Conservation (phyloP, 2,329 filamentous ascomycete genomes). For the Ophiocordyceps unilateralis region DNA sequence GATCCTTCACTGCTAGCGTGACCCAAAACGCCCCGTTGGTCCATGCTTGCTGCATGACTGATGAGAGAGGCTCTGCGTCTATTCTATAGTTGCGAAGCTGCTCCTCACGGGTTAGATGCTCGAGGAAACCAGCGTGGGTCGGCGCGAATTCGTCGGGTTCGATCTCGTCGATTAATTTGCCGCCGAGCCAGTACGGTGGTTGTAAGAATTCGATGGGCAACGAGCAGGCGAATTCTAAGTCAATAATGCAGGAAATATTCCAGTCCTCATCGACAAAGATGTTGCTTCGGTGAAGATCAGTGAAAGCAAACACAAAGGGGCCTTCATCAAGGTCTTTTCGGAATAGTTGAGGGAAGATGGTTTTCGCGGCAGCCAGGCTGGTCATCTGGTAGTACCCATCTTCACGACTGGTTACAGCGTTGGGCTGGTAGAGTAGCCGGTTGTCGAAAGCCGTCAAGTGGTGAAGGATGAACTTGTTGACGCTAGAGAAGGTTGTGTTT, state of each 20-base stretch:
- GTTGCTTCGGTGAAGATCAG: conserved; percentile 15
- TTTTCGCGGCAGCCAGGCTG: conserved; percentile 4
- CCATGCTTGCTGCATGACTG: conserved; percentile 4
- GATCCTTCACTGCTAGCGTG: conserved; percentile 3
- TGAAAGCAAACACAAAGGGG: conserved; percentile 12
- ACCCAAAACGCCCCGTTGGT: conserved; percentile 4
- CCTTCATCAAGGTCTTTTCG: conserved; percentile 7
- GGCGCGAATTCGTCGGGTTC: neutral
- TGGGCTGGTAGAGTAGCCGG: conserved; percentile 6
- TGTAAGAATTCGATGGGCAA: conserved; percentile 11
- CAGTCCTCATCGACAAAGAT: conserved; percentile 17
- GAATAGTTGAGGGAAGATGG: conserved; percentile 7
- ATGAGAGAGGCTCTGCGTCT: conserved; percentile 2
- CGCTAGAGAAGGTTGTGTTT: conserved; percentile 4
- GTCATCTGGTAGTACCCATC: conserved; percentile 6
- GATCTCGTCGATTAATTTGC: conserved; percentile 2
- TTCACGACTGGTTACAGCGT: conserved; percentile 4
- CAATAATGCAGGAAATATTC: conserved; percentile 15
- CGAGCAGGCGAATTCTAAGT: conserved; percentile 15
- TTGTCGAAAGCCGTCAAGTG: conserved; percentile 5
- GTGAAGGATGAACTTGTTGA: conserved; percentile 4
- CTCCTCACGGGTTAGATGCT: conserved; percentile 2
- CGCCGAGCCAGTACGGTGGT: conserved; percentile 15
- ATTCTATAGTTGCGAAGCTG: neutral
- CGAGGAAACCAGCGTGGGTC: conserved; percentile 2